Evolutionary conservation across 2,329 filamentous ascomycete genomes (phyloP), one percentile per base, ranked within the genome.

Genomic region (Alternaria novae-zelandiae): DNA sequence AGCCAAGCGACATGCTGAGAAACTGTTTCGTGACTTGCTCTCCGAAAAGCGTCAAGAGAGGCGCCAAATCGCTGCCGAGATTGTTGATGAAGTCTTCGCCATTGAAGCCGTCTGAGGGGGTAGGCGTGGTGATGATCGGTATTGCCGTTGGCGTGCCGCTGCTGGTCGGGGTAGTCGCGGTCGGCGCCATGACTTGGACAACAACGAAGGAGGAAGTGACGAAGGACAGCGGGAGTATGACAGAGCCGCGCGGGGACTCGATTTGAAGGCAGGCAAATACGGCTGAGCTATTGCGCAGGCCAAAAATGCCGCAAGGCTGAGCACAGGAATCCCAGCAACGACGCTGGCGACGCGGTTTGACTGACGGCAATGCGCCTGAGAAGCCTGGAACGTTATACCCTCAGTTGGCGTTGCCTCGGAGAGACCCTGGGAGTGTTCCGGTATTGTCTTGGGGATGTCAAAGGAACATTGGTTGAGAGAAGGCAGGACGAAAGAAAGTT

Each of bases 11-110:
- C 54, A 80, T 74, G 63, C 77, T 82, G 3, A 83, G 69, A 47
- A 78, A 83, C 41, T 82, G 79, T 43, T 79, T 80, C 0, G 81
- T 81, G 1, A 81, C 72, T 2, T 76, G 71, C 32, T 83, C 81
- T 8, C 80, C 80, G 25, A 82, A 82, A 0, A 83, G 69, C 0
- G 77, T 67, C 2, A 83, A 2, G 7, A 55, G 53, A 45, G 53
- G 41, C 3, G 53, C 53, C 23, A 55, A 1, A 10, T 55, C 54
- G 4, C 41, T 46, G 11, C 25, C 25, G 3, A 56, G 43, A 0
- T 56, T 56, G 9, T 56, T 56, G 3, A 32, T 30, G 43, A 56
- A 56, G 5, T 46, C 43, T 13, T 56, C 54, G 2, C 54, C 54
- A 3, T 3, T 4, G 15, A 56, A 56, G 0, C 64, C 1, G 82